Evolutionary conservation across 345 rosid species (phyloP).

Genomic region (Clarkia xantiana): DNA sequence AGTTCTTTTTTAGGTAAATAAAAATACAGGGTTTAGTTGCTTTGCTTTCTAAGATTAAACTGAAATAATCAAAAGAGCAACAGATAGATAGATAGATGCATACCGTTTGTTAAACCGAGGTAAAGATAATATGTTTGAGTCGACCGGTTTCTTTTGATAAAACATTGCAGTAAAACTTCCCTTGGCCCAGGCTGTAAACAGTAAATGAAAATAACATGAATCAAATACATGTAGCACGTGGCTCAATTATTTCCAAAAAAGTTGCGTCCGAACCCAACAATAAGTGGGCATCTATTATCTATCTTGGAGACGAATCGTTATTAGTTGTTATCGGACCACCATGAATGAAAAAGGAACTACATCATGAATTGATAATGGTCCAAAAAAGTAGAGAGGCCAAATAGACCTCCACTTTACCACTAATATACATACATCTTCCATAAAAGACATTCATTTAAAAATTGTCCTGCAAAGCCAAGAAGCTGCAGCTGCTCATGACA

Average conservation of each 20-base stretch:
- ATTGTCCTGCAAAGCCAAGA: neutral
- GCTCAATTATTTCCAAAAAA: neutral
- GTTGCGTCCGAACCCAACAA: neutral
- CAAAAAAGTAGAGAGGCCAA: constrained; percentile 3
- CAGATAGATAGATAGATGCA: neutral
- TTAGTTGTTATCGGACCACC: neutral
- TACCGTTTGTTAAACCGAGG: constrained; percentile 66
- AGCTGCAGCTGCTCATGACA: constrained; percentile 6
- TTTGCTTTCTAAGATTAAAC: too few species aligned
- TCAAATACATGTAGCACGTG: neutral
- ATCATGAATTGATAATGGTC: neutral
- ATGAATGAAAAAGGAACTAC: constrained; percentile 1
- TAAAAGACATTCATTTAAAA: neutral
- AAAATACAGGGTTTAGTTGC: too few species aligned
- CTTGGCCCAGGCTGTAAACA: constrained; percentile 85
- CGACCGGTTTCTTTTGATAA: constrained; percentile 60
- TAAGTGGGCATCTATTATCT: neutral
- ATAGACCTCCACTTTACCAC: neutral
- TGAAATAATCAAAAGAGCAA: too few species aligned
- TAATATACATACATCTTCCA: neutral
- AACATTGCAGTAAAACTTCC: constrained; percentile 64
- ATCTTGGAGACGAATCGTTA: neutral
- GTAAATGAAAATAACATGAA: neutral
- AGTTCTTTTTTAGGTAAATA: neutral
- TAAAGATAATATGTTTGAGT: constrained; percentile 66